Percentiles rank a stretch among this genome's conserved stretches.
Evolutionary conservation across 164 flowering plant species (phyloP).

Genomic region (Chloranthus sessilifolius): DNA sequence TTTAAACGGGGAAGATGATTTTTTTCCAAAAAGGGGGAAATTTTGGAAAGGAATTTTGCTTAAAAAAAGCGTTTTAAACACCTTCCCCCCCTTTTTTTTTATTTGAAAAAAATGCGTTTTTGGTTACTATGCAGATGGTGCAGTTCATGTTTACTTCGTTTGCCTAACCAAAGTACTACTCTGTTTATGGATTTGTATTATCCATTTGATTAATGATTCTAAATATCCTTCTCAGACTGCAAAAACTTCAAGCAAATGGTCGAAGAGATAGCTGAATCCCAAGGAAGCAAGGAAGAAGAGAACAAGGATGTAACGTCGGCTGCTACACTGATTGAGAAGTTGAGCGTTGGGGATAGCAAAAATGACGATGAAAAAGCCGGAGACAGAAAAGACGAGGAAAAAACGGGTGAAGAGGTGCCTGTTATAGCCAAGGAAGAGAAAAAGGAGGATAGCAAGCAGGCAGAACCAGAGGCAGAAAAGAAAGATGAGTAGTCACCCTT

Average conservation of each 20-base stretch:
- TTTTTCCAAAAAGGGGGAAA: too few species aligned
- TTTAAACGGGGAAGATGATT: too few species aligned
- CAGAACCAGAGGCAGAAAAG: conserved; percentile 14
- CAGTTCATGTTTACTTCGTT: too few species aligned
- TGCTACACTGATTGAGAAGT: conserved; percentile 30
- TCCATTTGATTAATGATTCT: too few species aligned
- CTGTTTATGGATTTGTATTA: too few species aligned
- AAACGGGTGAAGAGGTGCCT: conserved; percentile 2
- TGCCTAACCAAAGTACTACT: too few species aligned
- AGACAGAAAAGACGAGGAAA: conserved; percentile 1
- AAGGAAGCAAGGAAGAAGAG: conserved; percentile 18
- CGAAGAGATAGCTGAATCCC: conserved; percentile 30
- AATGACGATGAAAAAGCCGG: conserved; percentile 11
- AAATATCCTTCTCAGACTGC: conserved; percentile 24
- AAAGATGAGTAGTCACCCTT: too few species aligned
- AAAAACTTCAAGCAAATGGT: conserved; percentile 32
- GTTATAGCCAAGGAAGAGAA: conserved; percentile 1
- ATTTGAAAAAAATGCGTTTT: neutral
- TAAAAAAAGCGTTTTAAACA: too few species aligned
- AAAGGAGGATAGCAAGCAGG: conserved; percentile 5
- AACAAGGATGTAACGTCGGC: conserved; percentile 19
- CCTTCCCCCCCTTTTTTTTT: neutral
- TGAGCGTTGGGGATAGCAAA: conserved; percentile 19
- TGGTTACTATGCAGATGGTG: neutral
- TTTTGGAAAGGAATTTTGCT: too few species aligned